A percentile compares a stretch with the other conserved stretches of the same genome.
Evolutionary conservation across 2,329 filamentous ascomycete species (phyloP).

Genomic region (Fusarium virguliforme): DNA sequence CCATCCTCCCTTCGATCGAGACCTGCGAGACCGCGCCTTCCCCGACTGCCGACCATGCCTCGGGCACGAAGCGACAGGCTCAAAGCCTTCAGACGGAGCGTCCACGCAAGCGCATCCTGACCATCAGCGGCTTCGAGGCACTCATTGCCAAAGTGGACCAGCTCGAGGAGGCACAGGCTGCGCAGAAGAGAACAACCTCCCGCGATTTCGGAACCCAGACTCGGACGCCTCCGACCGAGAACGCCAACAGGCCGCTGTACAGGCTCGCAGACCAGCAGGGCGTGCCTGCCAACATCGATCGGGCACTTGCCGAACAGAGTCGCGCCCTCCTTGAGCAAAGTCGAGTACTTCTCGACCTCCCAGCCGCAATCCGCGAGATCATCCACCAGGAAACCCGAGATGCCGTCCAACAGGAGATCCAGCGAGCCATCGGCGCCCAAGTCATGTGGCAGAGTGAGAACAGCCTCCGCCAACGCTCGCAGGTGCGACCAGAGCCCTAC

Average conservation of each 20-base stretch:
- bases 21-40: not conserved
- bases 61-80: conserved; percentile 15
- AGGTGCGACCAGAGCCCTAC: not conserved
- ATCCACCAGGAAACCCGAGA: not conserved
- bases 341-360: conserved; percentile 3
- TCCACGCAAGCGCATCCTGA: not conserved
- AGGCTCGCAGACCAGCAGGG: not conserved
- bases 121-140: not conserved
- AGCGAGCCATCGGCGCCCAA: not conserved
- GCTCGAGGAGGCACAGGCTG: not conserved
- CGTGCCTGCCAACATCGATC: not conserved
- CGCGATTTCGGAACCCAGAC: conserved; percentile 26
- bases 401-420: conserved; percentile 4
- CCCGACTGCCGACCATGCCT: not conserved
- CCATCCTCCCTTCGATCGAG: conserved; percentile 18
- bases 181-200: not conserved
- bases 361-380: not conserved
- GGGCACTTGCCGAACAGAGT: not conserved
- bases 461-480: not conserved
- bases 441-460: not conserved
- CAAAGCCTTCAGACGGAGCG: not conserved
- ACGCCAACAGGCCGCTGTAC: not conserved
- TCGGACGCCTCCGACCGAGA: not conserved
- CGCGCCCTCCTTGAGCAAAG: not conserved
- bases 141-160: not conserved